Percentiles rank a stretch among this genome's conserved stretches.
These are phyloP conservation scores for Globisporangium uncinulatum DNA, from an alignment of 352 stramenopile genomes.

Conservation along the genomic window DNA sequence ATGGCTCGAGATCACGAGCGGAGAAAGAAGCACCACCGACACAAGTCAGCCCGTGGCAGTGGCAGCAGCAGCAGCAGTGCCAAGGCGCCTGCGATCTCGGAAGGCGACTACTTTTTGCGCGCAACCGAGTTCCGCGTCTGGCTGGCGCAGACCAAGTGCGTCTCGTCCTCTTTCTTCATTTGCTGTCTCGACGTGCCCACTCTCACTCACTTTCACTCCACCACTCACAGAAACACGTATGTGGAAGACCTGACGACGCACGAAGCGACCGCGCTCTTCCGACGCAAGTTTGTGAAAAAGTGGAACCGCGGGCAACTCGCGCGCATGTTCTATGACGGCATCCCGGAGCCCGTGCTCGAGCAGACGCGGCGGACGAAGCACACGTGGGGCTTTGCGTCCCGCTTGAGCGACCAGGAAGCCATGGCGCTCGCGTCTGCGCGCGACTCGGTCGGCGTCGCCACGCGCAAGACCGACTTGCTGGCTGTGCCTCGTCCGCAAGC, in stretches of 20 bases:
- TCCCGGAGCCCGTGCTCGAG: slow-evolving; percentile 60
- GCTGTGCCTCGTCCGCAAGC: neutral
- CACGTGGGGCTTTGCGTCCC: slow-evolving; percentile 56
- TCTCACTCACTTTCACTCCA: neutral
- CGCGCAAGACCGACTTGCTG: slow-evolving; percentile 45
- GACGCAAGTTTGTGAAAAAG: slow-evolving; percentile 44
- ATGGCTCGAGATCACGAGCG: too few species aligned
- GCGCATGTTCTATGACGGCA: slow-evolving; percentile 58
- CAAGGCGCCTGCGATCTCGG: slow-evolving; percentile 22
- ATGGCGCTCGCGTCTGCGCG: slow-evolving; percentile 56
- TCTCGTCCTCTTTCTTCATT: slow-evolving; percentile 1
- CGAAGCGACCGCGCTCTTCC: slow-evolving; percentile 45
- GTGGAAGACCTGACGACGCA: slow-evolving; percentile 66
- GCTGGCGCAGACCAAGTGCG: slow-evolving; percentile 49
- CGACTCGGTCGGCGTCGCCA: slow-evolving; percentile 68
- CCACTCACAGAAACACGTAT: slow-evolving; percentile 40
- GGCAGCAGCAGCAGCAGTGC: slow-evolving; percentile 19
- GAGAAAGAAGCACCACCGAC: slow-evolving; percentile 14
- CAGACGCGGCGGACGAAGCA: slow-evolving; percentile 65
- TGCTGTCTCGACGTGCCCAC: neutral
- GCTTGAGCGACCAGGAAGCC: slow-evolving; percentile 52
- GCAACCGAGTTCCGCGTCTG: slow-evolving; percentile 71
- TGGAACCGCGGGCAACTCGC: slow-evolving; percentile 60
- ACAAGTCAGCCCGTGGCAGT: neutral
- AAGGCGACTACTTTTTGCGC: slow-evolving; percentile 67